Conservation (phyloP, 2,329 filamentous ascomycete species). For the Colletotrichum tropicicola region DNA sequence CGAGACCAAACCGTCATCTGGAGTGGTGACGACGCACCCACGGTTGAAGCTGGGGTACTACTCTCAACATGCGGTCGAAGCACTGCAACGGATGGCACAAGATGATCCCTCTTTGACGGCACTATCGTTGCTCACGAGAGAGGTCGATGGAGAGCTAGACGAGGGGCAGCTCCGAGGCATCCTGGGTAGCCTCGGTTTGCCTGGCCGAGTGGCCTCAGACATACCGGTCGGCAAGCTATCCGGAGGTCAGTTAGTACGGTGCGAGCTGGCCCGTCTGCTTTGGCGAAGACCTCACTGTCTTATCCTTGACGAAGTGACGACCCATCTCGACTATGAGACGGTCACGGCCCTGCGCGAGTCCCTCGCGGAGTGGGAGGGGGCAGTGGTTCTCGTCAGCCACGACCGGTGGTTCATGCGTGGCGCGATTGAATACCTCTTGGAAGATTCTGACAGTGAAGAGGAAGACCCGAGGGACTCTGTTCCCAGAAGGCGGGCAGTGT, state of each 20-base stretch:
- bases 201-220: slow-evolving; percentile 76
- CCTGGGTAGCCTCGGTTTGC: slow-evolving; percentile 74
- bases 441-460: slow-evolving; percentile 45
- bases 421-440: slow-evolving; percentile 71
- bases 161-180: slow-evolving; percentile 76
- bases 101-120: slow-evolving; percentile 67
- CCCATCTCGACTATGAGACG: slow-evolving; percentile 85
- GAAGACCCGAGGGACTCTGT: slow-evolving; percentile 54
- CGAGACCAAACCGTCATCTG: slow-evolving; percentile 64
- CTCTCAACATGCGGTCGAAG: slow-evolving; percentile 81
- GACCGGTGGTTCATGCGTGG: slow-evolving; percentile 83
- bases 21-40: slow-evolving; percentile 72
- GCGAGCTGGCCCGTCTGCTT: slow-evolving; percentile 74
- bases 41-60: slow-evolving; percentile 79
- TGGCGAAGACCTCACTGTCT: slow-evolving; percentile 76
- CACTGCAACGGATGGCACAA: slow-evolving; percentile 62
- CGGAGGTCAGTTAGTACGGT: slow-evolving; percentile 78
- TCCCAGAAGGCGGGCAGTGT: slow-evolving; percentile 63
- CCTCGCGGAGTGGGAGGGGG: slow-evolving; percentile 75
- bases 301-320: slow-evolving; percentile 83
- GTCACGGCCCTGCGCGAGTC: slow-evolving; percentile 76
- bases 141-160: slow-evolving; percentile 59
- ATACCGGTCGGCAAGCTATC: slow-evolving; percentile 78
- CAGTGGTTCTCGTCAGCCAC: slow-evolving; percentile 81
- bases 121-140: slow-evolving; percentile 67